A percentile compares a stretch with the other conserved stretches of the same genome.
Conservation (phyloP, 2,329 filamentous ascomycete species). For the Apiospora aurea region DNA sequence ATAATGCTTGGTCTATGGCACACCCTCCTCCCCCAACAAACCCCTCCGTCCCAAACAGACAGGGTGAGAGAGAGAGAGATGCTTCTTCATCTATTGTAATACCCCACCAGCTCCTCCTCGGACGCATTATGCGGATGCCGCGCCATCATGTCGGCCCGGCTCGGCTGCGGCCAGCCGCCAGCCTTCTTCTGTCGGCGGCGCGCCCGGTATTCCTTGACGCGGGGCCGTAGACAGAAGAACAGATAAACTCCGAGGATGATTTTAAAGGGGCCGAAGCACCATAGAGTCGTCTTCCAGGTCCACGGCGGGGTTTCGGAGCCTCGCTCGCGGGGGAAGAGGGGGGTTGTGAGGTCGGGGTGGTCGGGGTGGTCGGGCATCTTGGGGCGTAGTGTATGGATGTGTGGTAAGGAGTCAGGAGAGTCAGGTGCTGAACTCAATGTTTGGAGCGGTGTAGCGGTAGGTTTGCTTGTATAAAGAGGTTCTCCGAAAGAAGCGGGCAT, state of each 20-base stretch:
- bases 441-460: background rate
- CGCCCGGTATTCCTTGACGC: background rate
- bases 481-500: background rate
- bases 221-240: too few species aligned
- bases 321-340: too few species aligned
- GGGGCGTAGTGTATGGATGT: too few species aligned
- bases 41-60: too few species aligned
- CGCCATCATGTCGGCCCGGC: background rate
- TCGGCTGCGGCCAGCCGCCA: background rate
- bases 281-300: too few species aligned
- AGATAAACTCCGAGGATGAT: background rate
- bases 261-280: too few species aligned
- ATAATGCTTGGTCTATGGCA: background rate
- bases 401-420: too few species aligned
- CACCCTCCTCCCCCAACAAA: too few species aligned
- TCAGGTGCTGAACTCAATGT: background rate
- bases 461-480: background rate
- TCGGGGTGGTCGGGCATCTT: too few species aligned
- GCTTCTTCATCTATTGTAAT: background rate
- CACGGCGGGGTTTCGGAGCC: too few species aligned
- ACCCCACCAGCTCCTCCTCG: background rate
- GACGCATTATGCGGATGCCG: background rate
- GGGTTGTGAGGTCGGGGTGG: too few species aligned
- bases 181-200: background rate
- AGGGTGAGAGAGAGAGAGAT: too few species aligned